Base-by-base conservation (phyloP, 2,329 filamentous ascomycete genomes). In the Alternaria solani region DNA sequence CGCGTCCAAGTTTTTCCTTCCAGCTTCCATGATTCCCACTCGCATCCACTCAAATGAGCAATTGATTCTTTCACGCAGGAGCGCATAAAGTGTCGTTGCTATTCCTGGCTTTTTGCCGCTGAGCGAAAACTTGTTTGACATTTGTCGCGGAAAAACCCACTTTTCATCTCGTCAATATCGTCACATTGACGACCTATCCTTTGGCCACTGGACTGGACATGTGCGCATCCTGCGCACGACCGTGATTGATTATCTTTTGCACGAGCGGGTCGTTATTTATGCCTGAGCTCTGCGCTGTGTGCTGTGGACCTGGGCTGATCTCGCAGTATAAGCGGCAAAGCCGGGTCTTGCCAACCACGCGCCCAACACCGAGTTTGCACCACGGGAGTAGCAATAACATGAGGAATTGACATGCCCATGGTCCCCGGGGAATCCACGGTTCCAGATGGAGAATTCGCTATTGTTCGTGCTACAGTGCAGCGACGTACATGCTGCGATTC, bases 81-180 rank as follows among this genome's bases (percentile, higher is more conserved):
- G 43, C 51, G 34, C 32, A 36, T 53, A 26, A 26, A 18, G 28
- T 7, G 16, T 48, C 26, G 23, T 39, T 55, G 28, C 38, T 32
- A 43, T 38, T 59, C 26, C 26, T 42, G 55, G 51, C 42, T 26
- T 47, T 41, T 38, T 41, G 38, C 43, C 57, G 38, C 38, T 43
- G 42, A 30, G 41, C 42, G 42, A 43, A 57, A 57, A 32, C 47
- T 41, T 23, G 58, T 57, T 61, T 54, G 49, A 36, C 48, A 26
- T 57, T 25, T 59, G 49, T 61, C 42, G 49, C 55, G 41, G 14
- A 32, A 32, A 8, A 49, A 34, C 53, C 59, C 48, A 58, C 59
- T 59, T 59, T 59, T 59, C 57, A 59, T 59, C 51, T 59, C 57
- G 51, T 34, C 53, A 51, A 26, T n/a, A n/a, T 52, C 42, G 20